These are phyloP conservation scores for Hawksworthiomyces lignivorus DNA, from an alignment of 2,329 filamentous ascomycete species.

Conservation along the genomic window DNA sequence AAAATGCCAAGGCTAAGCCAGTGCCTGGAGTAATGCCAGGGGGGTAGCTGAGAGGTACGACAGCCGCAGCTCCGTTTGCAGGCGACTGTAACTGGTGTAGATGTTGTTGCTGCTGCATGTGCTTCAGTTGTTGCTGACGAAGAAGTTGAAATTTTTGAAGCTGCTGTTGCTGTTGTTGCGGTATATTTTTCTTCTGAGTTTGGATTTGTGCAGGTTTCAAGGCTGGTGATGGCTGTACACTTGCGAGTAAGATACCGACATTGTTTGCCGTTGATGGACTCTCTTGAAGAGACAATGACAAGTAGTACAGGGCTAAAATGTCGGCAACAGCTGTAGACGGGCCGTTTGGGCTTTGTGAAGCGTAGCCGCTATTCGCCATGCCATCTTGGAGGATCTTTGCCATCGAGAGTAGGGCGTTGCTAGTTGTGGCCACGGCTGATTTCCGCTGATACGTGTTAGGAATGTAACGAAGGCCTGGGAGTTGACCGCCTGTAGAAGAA, in stretches of 20 bases:
- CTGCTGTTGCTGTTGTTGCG: constrained; percentile 2
- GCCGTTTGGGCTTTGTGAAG: constrained; percentile 41
- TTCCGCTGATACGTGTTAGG: constrained; percentile 63
- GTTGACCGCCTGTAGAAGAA: constrained; percentile 56
- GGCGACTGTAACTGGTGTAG: constrained; percentile 8
- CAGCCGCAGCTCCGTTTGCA: constrained; percentile 3
- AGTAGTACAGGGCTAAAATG: constrained; percentile 88
- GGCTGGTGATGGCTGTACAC: constrained; percentile 63
- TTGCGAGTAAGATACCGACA: constrained; percentile 91
- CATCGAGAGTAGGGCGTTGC: constrained; percentile 87
- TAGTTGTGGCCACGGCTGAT: constrained; percentile 84
- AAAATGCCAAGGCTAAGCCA: constrained; percentile 77
- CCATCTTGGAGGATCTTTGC: constrained; percentile 98
- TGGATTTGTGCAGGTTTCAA: neutral
- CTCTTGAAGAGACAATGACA: constrained; percentile 87
- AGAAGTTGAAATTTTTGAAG: no score
- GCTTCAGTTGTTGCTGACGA: neutral
- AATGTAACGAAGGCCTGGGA: constrained; percentile 72
- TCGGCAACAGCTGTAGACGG: constrained; percentile 75
- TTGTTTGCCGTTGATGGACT: constrained; percentile 98
- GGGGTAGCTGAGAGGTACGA: constrained; percentile 43
- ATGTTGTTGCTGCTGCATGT: neutral
- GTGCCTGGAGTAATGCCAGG: constrained; percentile 72
- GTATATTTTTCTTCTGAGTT: neutral
- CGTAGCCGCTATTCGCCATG: constrained; percentile 64